A percentile compares a stretch with the other conserved stretches of the same genome.
Conservation (phyloP, 2,329 filamentous ascomycete species). For the Fusarium avenaceum region DNA sequence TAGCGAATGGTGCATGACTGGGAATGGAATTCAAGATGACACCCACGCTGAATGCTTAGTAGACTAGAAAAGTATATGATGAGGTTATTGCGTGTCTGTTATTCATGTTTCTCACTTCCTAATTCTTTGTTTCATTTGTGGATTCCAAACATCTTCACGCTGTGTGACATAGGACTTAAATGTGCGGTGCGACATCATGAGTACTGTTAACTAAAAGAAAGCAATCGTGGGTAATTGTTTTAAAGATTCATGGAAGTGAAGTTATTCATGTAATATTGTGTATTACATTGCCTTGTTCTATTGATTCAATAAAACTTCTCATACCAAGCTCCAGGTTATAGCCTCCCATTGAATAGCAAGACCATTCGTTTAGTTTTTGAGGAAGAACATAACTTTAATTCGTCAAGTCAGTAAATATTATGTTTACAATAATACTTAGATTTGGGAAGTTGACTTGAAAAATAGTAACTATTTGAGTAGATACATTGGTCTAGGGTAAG, state of each 20-base stretch:
- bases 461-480: background rate
- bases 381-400: too few relatives aligned
- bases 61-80: conserved; percentile 49
- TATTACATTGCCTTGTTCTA: too few relatives aligned
- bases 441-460: background rate
- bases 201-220: too few relatives aligned
- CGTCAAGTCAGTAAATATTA: too few relatives aligned
- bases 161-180: background rate
- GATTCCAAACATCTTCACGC: background rate
- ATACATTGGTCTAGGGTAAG: conserved; percentile 26
- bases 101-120: background rate
- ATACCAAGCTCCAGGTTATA: too few relatives aligned
- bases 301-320: too few relatives aligned
- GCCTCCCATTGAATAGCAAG: too few relatives aligned
- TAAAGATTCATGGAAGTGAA: too few relatives aligned
- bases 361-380: too few relatives aligned
- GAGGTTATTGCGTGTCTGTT: conserved; percentile 21
- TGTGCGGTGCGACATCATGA: background rate
- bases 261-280: too few relatives aligned
- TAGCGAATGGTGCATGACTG: conserved; percentile 41
- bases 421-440: too few relatives aligned
- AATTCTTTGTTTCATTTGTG: background rate
- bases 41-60: conserved; percentile 43
- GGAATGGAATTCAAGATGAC: conserved; percentile 46
- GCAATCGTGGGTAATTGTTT: too few relatives aligned